These are phyloP conservation scores for Lachnellula willkommii DNA, from an alignment of 2,329 filamentous ascomycete species.

Conservation along the genomic window DNA sequence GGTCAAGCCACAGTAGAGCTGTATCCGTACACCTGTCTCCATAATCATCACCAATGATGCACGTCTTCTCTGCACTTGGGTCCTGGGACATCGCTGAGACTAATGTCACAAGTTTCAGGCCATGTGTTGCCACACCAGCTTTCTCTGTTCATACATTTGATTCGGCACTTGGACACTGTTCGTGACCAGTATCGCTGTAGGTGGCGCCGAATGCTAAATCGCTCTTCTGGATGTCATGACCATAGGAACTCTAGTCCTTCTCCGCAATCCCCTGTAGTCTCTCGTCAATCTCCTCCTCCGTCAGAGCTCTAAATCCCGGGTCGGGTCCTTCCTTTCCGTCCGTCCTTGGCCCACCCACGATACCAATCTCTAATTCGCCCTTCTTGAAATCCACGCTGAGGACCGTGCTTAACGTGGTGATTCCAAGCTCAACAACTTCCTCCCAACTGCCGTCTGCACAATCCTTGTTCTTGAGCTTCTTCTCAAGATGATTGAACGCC, in stretches of 20 bases:
- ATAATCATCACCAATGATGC: conserved; percentile 12
- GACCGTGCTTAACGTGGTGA: conserved; percentile 90
- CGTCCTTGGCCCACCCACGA: conserved; percentile 79
- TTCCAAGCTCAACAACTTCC: conserved; percentile 95
- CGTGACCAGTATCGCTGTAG: conserved; percentile 12
- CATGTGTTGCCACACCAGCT: conserved; percentile 19
- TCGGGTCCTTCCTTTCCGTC: conserved; percentile 82
- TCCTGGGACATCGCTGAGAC: conserved; percentile 13
- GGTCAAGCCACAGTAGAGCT: conserved; percentile 25
- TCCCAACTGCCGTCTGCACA: conserved; percentile 88
- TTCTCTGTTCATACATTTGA: conserved; percentile 21
- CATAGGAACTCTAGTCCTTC: conserved; percentile 69
- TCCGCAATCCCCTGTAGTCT: conserved; percentile 96
- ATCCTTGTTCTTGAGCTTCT: conserved; percentile 99
- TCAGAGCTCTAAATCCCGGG: conserved; percentile 77
- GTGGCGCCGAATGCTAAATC: conserved; percentile 24
- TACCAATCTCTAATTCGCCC: conserved; percentile 94
- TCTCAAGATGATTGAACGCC: conserved; percentile 96
- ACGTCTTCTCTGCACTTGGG: neutral
- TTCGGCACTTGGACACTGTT: conserved; percentile 10
- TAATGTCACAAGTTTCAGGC: conserved; percentile 20
- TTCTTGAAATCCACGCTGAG: conserved; percentile 99
- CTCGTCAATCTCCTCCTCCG: conserved; percentile 97
- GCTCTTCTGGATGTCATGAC: conserved; percentile 20
- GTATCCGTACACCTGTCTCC: conserved; percentile 10